Percentiles rank a stretch among this genome's conserved stretches.
phyloP scores from a whole-genome alignment of 108 stramenopile species.

The Epithemia pelagica region DNA sequence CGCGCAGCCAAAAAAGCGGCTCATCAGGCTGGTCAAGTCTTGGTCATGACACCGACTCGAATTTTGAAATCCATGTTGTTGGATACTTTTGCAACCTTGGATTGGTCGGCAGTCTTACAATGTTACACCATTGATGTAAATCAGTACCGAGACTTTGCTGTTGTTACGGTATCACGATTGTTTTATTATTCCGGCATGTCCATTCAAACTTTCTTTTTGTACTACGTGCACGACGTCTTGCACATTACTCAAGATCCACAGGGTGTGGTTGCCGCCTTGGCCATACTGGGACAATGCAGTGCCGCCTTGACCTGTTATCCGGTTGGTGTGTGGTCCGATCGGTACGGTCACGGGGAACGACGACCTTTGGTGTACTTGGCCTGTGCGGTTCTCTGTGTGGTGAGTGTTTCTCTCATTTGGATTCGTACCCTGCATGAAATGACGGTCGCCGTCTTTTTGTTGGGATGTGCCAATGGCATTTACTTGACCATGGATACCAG shows the following conservation, averaged over 20 bases:
- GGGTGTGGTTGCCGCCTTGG: slow-evolving; percentile 35
- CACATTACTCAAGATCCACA: slow-evolving; percentile 30
- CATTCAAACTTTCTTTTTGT: slow-evolving; percentile 46
- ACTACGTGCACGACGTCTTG: slow-evolving; percentile 45
- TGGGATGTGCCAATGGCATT: slow-evolving; percentile 56
- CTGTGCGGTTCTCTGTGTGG: slow-evolving; percentile 32
- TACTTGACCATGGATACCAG: slow-evolving; percentile 68
- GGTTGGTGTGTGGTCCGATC: slow-evolving; percentile 46
- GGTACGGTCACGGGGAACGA: slow-evolving; percentile 23
- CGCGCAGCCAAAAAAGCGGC: slow-evolving; percentile 1
- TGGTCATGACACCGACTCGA: slow-evolving; percentile 23
- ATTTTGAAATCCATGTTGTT: slow-evolving; percentile 36
- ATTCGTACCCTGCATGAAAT: slow-evolving; percentile 29
- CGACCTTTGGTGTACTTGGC: slow-evolving; percentile 54
- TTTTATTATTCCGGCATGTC: slow-evolving; percentile 67
- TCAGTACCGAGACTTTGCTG: slow-evolving; percentile 46
- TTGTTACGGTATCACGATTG: slow-evolving; percentile 49
- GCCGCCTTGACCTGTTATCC: slow-evolving; percentile 45
- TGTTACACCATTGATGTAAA: slow-evolving; percentile 37
- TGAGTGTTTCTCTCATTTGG: slow-evolving; percentile 29
- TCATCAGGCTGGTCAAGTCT: not conserved
- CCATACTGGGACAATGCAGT: slow-evolving; percentile 36
- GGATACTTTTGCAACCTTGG: slow-evolving; percentile 24
- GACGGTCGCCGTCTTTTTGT: slow-evolving; percentile 22
- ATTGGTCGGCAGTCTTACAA: slow-evolving; percentile 20